These are phyloP conservation scores for Didymella sp. DNA, from an alignment of 2,329 filamentous ascomycete genomes.

Conservation along the genomic window DNA sequence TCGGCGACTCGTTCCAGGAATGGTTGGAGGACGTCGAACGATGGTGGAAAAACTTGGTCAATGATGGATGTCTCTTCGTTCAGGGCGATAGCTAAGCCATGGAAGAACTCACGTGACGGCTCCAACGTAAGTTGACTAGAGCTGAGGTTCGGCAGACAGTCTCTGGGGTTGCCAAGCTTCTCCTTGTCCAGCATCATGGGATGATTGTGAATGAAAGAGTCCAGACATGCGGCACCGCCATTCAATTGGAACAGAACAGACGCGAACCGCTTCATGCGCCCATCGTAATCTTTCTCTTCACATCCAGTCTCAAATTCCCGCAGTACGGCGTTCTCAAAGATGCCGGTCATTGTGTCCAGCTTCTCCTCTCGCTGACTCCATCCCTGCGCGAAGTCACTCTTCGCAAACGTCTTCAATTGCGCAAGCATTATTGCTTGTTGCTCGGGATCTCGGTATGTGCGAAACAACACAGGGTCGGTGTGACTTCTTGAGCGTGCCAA, in stretches of 20 bases:
- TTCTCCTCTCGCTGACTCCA: conserved; percentile 75
- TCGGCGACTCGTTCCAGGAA: conserved; percentile 85
- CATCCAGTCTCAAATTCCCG: conserved; percentile 94
- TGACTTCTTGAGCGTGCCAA: conserved; percentile 74
- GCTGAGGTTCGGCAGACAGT: conserved; percentile 76
- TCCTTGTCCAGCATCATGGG: conserved; percentile 79
- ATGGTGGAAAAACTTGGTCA: conserved; percentile 78
- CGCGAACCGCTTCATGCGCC: conserved; percentile 87
- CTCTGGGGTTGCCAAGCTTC: conserved; percentile 74
- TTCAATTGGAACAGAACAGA: conserved; percentile 84
- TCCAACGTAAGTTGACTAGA: conserved; percentile 74
- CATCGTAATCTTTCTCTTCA: conserved; percentile 85
- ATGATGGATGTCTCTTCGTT: conserved; percentile 85
- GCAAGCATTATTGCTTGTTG: conserved; percentile 88
- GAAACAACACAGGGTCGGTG: conserved; percentile 83
- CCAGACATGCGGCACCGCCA: conserved; percentile 77
- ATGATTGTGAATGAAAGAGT: conserved; percentile 89
- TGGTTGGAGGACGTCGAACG: conserved; percentile 73
- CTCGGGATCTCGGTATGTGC: conserved; percentile 85
- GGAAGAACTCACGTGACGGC: conserved; percentile 83
- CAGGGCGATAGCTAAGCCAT: conserved; percentile 73
- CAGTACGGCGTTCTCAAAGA: conserved; percentile 90
- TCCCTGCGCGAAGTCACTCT: conserved; percentile 80
- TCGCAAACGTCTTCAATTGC: conserved; percentile 78
- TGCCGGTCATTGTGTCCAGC: conserved; percentile 73